A percentile compares a stretch with the other conserved stretches of the same genome.
Conservation (phyloP, 345 rosid genomes). For the Boechera stricta region DNA sequence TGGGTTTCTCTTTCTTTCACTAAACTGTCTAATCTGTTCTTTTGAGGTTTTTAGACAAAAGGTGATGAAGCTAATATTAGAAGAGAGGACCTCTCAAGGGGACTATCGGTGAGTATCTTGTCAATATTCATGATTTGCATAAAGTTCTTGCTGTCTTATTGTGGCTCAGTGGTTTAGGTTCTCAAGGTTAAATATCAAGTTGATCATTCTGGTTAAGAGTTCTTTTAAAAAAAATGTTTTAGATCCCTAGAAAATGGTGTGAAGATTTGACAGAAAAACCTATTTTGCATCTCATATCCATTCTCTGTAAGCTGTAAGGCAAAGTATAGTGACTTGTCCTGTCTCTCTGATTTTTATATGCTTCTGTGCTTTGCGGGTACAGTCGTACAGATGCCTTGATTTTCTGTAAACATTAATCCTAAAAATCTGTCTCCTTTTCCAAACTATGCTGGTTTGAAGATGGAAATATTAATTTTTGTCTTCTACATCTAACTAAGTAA, state of each 20-base stretch:
- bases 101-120: slow-evolving; percentile 65
- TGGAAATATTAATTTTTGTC: slow-evolving; percentile 5
- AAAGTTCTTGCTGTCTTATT: slow-evolving; percentile 31
- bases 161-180: background rate
- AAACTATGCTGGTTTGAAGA: slow-evolving; percentile 2
- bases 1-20: slow-evolving; percentile 2
- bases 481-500: background rate
- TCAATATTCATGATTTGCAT: slow-evolving; percentile 11
- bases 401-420: background rate
- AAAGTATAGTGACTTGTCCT: background rate
- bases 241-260: background rate
- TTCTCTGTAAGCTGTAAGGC: background rate
- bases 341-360: background rate
- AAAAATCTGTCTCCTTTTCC: background rate
- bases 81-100: slow-evolving; percentile 84
- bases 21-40: slow-evolving; percentile 1
- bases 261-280: background rate
- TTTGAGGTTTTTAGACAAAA: slow-evolving; percentile 55
- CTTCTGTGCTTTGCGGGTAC: slow-evolving; percentile 4
- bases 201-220: background rate
- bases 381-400: background rate
- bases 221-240: background rate
- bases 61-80: slow-evolving; percentile 57
- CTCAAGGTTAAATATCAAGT: background rate
- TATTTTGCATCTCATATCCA: slow-evolving; percentile 3